phyloP scores from a whole-genome alignment of 108 stramenopile species.

The Nannochloropsis salina region DNA sequence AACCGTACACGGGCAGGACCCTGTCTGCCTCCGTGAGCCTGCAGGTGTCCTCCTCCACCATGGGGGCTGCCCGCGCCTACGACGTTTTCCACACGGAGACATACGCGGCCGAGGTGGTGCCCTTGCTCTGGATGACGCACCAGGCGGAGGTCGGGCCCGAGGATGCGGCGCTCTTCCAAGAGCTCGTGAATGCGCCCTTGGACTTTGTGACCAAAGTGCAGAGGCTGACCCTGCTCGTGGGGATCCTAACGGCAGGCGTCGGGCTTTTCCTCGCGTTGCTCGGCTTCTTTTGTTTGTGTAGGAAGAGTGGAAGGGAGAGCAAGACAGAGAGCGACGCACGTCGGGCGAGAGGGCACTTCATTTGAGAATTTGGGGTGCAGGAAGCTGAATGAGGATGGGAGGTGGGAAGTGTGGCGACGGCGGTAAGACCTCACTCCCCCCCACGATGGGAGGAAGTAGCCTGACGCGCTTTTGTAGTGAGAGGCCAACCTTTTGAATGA shows the following conservation, averaged over 20 bases:
- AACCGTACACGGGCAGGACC: background rate
- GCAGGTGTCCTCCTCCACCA: background rate
- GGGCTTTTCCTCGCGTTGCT: too few relatives aligned
- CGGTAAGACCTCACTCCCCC: too few relatives aligned
- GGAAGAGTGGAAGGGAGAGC: too few relatives aligned
- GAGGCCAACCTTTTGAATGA: too few relatives aligned
- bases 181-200: background rate
- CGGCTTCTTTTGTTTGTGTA: too few relatives aligned
- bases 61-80: background rate
- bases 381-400: too few relatives aligned
- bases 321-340: too few relatives aligned
- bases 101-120: background rate
- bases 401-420: too few relatives aligned
- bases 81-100: background rate
- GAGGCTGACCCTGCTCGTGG: background rate
- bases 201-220: background rate
- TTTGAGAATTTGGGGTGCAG: too few relatives aligned
- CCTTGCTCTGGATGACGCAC: conserved; percentile 4
- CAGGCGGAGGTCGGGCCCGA: background rate
- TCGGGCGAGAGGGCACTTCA: too few relatives aligned
- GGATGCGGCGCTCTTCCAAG: background rate
- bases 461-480: too few relatives aligned
- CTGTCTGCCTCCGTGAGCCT: background rate
- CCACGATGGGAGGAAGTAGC: too few relatives aligned
- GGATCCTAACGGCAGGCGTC: background rate